These are phyloP conservation scores for Platanthera zijinensis DNA, from an alignment of 106 monocot genomes.

Conservation along the genomic window DNA sequence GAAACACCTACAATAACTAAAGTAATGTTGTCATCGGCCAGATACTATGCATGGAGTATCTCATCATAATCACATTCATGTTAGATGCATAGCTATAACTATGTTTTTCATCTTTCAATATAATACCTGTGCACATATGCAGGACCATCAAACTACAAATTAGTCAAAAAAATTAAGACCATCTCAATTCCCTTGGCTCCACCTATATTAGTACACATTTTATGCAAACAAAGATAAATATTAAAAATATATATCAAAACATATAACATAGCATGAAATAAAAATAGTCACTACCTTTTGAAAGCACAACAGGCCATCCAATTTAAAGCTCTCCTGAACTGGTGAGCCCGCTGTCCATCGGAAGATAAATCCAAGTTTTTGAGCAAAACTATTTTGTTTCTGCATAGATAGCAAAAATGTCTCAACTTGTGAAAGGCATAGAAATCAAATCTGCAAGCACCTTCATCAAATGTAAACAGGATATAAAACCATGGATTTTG, in stretches of 20 bases:
- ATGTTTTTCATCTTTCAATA: too few species aligned
- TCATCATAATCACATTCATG: too few species aligned
- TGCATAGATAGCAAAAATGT: conserved; percentile 88
- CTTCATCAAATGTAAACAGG: background rate
- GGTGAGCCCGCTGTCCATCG: conserved; percentile 68
- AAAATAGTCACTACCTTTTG: conserved; percentile 53
- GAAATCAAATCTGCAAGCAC: background rate
- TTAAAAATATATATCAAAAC: background rate
- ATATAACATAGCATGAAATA: background rate
- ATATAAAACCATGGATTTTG: background rate
- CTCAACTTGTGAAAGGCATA: conserved; percentile 42
- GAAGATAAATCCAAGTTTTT: conserved; percentile 83
- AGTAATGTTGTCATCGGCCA: too few species aligned
- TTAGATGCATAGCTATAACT: too few species aligned
- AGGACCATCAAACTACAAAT: too few species aligned
- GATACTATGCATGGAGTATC: too few species aligned
- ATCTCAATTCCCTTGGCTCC: too few species aligned
- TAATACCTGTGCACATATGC: too few species aligned
- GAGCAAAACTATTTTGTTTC: conserved; percentile 80
- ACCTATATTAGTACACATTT: too few species aligned
- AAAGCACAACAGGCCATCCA: conserved; percentile 90
- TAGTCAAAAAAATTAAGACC: too few species aligned
- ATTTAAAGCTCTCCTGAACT: conserved; percentile 72
- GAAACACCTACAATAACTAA: too few species aligned
- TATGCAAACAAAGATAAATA: background rate